These are phyloP conservation scores for Ceratocystiopsis minuta DNA, from an alignment of 2,329 filamentous ascomycete species.

Conservation along the genomic window DNA sequence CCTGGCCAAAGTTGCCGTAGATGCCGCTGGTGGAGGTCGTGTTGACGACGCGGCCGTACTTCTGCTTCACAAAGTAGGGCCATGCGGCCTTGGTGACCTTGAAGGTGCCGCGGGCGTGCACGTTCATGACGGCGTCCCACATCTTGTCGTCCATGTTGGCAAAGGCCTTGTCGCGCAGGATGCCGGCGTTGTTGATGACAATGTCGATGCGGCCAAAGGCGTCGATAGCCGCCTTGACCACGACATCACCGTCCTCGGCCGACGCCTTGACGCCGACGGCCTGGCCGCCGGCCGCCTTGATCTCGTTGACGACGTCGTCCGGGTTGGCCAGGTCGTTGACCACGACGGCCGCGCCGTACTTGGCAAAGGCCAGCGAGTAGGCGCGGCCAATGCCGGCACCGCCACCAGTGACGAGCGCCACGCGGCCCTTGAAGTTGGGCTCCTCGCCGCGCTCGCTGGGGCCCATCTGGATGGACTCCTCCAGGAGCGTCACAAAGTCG, in stretches of 20 bases:
- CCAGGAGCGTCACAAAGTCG: constrained; percentile 73
- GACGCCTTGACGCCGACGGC: constrained; percentile 87
- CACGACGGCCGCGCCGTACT: constrained; percentile 65
- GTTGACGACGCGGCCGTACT: constrained; percentile 93
- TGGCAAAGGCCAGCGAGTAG: constrained; percentile 73
- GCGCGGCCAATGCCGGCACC: constrained; percentile 80
- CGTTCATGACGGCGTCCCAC: constrained; percentile 83
- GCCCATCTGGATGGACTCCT: constrained; percentile 63
- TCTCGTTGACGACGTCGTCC: constrained; percentile 79
- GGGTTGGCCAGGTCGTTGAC: constrained; percentile 95
- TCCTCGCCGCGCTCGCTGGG: constrained; percentile 55
- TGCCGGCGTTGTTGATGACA: constrained; percentile 93
- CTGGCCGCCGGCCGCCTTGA: constrained; percentile 74
- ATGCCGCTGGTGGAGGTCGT: constrained; percentile 94
- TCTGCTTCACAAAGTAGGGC: constrained; percentile 96
- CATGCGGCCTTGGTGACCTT: constrained; percentile 94
- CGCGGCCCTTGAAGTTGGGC: constrained; percentile 67
- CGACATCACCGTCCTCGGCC: constrained; percentile 76
- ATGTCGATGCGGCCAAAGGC: constrained; percentile 88
- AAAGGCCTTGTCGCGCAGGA: constrained; percentile 95
- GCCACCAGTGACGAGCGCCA: constrained; percentile 73
- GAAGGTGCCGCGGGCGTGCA: constrained; percentile 88
- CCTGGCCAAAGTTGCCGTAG: constrained; percentile 97
- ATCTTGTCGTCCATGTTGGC: constrained; percentile 89
- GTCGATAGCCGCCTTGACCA: constrained; percentile 87